A percentile compares a stretch with the other conserved stretches of the same genome.
phyloP scores from a whole-genome alignment of 495 filamentous ascomycete species.

The Pseudevernia furfuracea region DNA sequence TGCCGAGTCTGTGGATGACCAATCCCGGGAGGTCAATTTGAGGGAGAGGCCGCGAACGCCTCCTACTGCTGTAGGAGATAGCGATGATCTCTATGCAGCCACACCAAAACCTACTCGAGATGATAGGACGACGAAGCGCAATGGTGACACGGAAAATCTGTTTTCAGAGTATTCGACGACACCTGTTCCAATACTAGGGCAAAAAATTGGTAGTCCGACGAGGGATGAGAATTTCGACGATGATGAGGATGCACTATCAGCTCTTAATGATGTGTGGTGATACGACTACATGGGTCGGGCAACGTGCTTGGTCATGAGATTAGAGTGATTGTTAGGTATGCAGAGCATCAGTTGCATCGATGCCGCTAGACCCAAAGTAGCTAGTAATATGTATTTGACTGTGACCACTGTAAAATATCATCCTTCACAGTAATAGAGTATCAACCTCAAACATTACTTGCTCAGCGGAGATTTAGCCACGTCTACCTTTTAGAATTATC shows the following conservation, averaged over 20 bases:
- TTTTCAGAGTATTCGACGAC: constrained; percentile 24
- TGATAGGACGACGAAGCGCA: neutral
- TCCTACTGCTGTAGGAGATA: neutral
- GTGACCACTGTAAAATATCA: no score
- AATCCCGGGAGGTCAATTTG: neutral
- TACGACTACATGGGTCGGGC: neutral
- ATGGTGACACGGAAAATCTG: constrained; percentile 19
- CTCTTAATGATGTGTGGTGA: constrained; percentile 28
- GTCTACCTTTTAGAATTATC: neutral
- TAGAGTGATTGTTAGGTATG: no score
- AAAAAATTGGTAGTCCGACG: neutral
- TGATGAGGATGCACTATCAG: constrained; percentile 42
- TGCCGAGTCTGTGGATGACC: no score
- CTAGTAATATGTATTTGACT: neutral
- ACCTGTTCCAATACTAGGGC: neutral
- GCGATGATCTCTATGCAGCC: constrained; percentile 16
- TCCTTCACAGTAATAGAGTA: neutral
- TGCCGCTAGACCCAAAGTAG: neutral
- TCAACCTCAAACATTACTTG: neutral
- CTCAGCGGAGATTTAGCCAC: neutral
- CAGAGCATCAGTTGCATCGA: no score
- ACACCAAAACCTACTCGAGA: neutral
- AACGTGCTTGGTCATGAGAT: no score
- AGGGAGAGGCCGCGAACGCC: neutral
- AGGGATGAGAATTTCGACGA: constrained; percentile 33